These are phyloP conservation scores for Aspergillus phoenicis DNA, from an alignment of 2,329 filamentous ascomycete species.

Conservation along the genomic window DNA sequence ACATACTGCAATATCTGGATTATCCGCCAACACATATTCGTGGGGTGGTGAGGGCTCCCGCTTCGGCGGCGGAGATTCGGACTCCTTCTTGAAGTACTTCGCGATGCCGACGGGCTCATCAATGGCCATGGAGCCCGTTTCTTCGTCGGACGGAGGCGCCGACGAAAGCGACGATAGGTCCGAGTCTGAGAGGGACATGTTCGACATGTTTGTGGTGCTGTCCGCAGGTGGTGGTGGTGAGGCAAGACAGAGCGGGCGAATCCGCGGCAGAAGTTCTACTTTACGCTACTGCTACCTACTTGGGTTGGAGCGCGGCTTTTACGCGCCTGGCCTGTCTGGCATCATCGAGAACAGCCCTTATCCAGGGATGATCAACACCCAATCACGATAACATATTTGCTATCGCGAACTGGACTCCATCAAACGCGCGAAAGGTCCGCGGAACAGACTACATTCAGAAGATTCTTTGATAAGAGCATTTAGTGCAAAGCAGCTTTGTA, in stretches of 20 bases:
- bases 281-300: conserved; percentile 26
- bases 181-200: conserved; percentile 56
- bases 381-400: conserved; percentile 15
- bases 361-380: conserved; percentile 25
- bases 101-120: conserved; percentile 47
- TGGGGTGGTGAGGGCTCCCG: conserved; percentile 85
- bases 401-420: conserved; percentile 3
- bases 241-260: conserved; percentile 18
- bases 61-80: conserved; percentile 68
- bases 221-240: conserved; percentile 26
- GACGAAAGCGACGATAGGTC: conserved; percentile 62
- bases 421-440: conserved; percentile 3
- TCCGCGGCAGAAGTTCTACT: conserved; percentile 31
- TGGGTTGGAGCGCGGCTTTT: conserved; percentile 35
- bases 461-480: background rate
- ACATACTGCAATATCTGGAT: conserved; percentile 89
- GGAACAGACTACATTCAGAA: conserved; percentile 9
- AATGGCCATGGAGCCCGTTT: conserved; percentile 46
- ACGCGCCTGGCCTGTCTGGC: conserved; percentile 33
- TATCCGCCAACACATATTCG: conserved; percentile 86
- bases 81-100: conserved; percentile 52
- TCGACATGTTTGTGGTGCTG: conserved; percentile 35
- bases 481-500: background rate
- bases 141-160: conserved; percentile 62
- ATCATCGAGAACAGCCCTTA: conserved; percentile 28